These are phyloP conservation scores for Haematococcus lacustris DNA, from an alignment of 139 green algal genomes.

Conservation along the genomic window DNA sequence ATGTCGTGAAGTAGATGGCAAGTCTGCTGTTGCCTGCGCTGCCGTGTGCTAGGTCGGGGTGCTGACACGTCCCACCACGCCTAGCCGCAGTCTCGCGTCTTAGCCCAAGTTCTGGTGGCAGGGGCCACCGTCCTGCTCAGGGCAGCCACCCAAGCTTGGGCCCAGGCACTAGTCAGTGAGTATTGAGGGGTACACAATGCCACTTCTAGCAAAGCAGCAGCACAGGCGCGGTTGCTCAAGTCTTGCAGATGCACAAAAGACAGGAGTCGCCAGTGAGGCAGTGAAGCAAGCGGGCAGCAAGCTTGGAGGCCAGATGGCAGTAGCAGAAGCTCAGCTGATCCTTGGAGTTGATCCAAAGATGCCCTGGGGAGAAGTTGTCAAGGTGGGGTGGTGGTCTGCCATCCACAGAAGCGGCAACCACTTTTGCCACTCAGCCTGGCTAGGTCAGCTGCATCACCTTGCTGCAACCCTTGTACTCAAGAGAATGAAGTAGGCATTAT, in stretches of 20 bases:
- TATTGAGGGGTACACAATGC: conserved; percentile 1
- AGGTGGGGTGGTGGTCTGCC: conserved; percentile 36
- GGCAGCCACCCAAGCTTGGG: conserved; percentile 73
- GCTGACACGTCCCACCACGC: neutral
- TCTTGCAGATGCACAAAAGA: conserved; percentile 66
- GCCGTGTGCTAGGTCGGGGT: no score
- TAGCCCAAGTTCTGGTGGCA: conserved; percentile 82
- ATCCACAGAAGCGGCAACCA: no score
- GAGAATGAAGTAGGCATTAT: no score
- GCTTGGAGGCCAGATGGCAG: conserved; percentile 33
- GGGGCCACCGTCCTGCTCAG: conserved; percentile 72
- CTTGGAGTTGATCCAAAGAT: conserved; percentile 54
- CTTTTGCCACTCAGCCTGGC: neutral
- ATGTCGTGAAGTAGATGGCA: no score
- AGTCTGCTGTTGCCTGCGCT: no score
- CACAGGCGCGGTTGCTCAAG: neutral
- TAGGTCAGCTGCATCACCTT: neutral
- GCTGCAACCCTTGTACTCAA: no score
- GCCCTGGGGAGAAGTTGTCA: conserved; percentile 64
- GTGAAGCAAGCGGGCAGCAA: conserved; percentile 21
- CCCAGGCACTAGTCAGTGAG: conserved; percentile 82
- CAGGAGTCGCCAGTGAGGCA: conserved; percentile 64
- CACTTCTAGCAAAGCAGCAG: neutral
- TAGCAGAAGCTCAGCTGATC: conserved; percentile 75
- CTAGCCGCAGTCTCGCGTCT: conserved; percentile 39